These are phyloP conservation scores for Candida argentea DNA, from an alignment of 805 yeast genomes.

Conservation along the genomic window DNA sequence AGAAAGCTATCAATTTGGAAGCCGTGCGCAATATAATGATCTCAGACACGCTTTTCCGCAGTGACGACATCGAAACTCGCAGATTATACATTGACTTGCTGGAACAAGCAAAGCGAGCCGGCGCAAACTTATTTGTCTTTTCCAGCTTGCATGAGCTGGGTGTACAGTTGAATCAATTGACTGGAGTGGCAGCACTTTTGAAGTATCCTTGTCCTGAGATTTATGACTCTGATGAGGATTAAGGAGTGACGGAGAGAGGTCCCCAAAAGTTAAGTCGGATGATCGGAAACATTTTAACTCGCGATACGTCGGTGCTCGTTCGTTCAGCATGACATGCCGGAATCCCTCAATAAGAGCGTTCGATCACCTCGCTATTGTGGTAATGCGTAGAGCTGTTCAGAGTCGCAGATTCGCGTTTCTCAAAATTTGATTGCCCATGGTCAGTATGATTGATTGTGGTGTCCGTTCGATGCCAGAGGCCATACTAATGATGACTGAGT, in stretches of 20 bases:
- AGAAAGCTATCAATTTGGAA: slow-evolving; percentile 63
- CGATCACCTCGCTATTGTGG: background rate
- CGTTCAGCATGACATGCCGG: too few relatives aligned
- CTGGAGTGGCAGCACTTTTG: slow-evolving; percentile 84
- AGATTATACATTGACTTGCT: slow-evolving; percentile 57
- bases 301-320: too few relatives aligned
- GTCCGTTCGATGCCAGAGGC: too few relatives aligned
- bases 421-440: too few relatives aligned
- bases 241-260: background rate
- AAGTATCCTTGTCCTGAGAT: slow-evolving; percentile 76
- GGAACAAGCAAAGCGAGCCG: slow-evolving; percentile 57
- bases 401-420: too few relatives aligned
- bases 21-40: slow-evolving; percentile 68
- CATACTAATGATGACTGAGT: too few relatives aligned
- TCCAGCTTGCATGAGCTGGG: slow-evolving; percentile 87
- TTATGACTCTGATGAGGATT: slow-evolving; percentile 46
- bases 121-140: slow-evolving; percentile 71
- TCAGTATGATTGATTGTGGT: too few relatives aligned
- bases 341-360: too few relatives aligned
- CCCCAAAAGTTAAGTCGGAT: too few relatives aligned
- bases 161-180: slow-evolving; percentile 75
- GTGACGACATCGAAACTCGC: slow-evolving; percentile 61
- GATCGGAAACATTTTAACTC: too few relatives aligned
- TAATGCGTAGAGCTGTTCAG: too few relatives aligned
- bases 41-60: slow-evolving; percentile 71